Base-by-base conservation (phyloP, 2,329 filamentous ascomycete genomes). In the Phaeophleospora eucalypticola region DNA sequence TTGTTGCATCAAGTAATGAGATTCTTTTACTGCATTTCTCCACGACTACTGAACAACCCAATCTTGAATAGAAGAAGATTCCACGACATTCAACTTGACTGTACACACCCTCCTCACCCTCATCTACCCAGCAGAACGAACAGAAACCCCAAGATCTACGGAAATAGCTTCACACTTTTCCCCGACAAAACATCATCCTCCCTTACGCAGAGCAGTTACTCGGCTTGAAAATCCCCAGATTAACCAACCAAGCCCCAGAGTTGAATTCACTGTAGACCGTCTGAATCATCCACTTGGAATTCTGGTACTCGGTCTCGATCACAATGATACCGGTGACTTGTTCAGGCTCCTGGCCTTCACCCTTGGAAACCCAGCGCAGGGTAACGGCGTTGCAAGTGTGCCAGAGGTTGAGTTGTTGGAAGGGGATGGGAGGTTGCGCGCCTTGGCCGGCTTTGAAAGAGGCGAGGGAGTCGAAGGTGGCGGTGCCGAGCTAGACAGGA, bases 221-320 rank as follows among this genome's bases (percentile, higher is more conserved):
- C 21, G 61, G 58, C 48, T 53, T 57, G 51, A 62, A 63, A 36
- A 58, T 49, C n/a, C 56, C 59, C 32, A 63, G 46, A 46, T 64
- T 54, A 17, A 62, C 59, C 36, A 66, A 52, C 63, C 63, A 65
- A 27, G 58, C 61, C 36, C 64, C 64, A 43, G 53, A 58, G 57
- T 66, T 65, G 56, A 66, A 65, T 48, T 65, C 63, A 1, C 58
- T 61, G 55, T 63, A 64, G 29, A 65, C 58, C 15, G 57, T 60
- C 36, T 61, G 56, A 52, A 66, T 65, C 35, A 63, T 48, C 58
- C 59, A 65, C 36, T 36, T 46, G 49, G 20, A 19, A n/a, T 41
- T 39, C 21, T 44, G 29, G 32, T 50, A 41, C n/a, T 51, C 53
- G 17, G 53, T 51, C 54, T 65, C 61, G 32, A 61, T 41, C 10